These are phyloP conservation scores for Boeremia exigua DNA, from an alignment of 2,329 filamentous ascomycete genomes.

Conservation along the genomic window DNA sequence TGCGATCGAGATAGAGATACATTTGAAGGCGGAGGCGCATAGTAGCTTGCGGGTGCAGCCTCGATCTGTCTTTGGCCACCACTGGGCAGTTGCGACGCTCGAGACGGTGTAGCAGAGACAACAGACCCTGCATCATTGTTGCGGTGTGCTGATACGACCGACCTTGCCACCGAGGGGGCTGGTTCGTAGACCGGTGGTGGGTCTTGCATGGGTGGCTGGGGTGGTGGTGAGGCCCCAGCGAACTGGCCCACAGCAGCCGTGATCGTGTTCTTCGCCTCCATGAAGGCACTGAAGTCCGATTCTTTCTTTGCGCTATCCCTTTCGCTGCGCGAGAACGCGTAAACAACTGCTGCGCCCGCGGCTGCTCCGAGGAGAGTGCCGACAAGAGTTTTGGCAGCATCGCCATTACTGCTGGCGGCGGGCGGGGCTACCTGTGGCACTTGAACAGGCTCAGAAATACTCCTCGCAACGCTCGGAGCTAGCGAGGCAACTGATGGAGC, in stretches of 20 bases:
- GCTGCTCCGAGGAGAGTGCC: conserved; percentile 81
- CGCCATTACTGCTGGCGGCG: conserved; percentile 48
- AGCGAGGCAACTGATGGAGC: conserved; percentile 29
- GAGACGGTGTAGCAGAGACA: conserved; percentile 35
- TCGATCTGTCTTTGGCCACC: conserved; percentile 48
- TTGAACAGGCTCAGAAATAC: conserved; percentile 40
- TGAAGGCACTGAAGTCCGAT: conserved; percentile 47
- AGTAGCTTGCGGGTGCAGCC: conserved; percentile 44
- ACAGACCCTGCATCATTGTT: conserved; percentile 47
- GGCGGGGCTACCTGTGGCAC: conserved; percentile 33
- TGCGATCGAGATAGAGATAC: conserved; percentile 36
- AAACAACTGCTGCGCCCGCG: conserved; percentile 77
- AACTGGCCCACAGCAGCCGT: conserved; percentile 36
- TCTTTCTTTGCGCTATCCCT: conserved; percentile 54
- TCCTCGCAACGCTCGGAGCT: conserved; percentile 33
- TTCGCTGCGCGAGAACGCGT: conserved; percentile 72
- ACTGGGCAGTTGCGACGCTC: conserved; percentile 23
- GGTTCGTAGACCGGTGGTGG: conserved; percentile 42
- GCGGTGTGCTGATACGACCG: conserved; percentile 36
- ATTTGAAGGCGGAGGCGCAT: conserved; percentile 43
- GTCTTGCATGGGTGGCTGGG: conserved; percentile 34
- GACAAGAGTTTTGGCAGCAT: conserved; percentile 69
- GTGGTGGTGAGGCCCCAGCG: conserved; percentile 39
- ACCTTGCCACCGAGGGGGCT: conserved; percentile 26
- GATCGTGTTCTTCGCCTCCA: conserved; percentile 41